Evolutionary conservation across 2,329 filamentous ascomycete species (phyloP).

Genomic region (Aureobasidium vineae): DNA sequence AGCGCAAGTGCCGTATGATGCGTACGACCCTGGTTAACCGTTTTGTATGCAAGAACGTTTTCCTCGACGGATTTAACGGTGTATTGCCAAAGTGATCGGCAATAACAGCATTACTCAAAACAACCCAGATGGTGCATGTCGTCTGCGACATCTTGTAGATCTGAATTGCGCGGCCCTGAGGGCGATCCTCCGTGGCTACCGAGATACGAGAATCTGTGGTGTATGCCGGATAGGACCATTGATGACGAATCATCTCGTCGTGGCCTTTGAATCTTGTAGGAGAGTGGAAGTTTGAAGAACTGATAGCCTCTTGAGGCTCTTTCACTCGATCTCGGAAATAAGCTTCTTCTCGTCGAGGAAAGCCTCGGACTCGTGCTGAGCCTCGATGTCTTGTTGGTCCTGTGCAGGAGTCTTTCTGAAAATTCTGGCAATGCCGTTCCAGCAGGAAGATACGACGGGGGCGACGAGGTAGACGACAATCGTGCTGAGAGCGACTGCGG

Average conservation of each 20-base stretch:
- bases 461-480: slow-evolving; percentile 17
- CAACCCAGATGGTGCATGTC: not conserved
- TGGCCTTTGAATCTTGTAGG: not conserved
- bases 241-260: not conserved
- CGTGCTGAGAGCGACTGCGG: slow-evolving; percentile 12
- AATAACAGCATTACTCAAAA: slow-evolving; percentile 7
- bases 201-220: not conserved
- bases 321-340: slow-evolving; percentile 5
- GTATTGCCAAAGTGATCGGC: slow-evolving; percentile 20
- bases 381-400: slow-evolving; percentile 19
- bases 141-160: slow-evolving; percentile 1
- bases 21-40: slow-evolving; percentile 5
- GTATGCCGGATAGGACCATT: not conserved
- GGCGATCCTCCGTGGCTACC: slow-evolving; percentile 14
- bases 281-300: not conserved
- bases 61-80: not conserved
- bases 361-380: not conserved
- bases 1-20: not conserved
- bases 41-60: not conserved
- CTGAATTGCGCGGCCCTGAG: not conserved
- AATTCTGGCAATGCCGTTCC: not conserved
- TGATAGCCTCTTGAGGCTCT: not conserved
- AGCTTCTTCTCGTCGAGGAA: slow-evolving; percentile 21
- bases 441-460: not conserved
- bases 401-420: slow-evolving; percentile 19